Conservation (phyloP, 768 basidiomycete genomes). For the Trametes sanguinea region DNA sequence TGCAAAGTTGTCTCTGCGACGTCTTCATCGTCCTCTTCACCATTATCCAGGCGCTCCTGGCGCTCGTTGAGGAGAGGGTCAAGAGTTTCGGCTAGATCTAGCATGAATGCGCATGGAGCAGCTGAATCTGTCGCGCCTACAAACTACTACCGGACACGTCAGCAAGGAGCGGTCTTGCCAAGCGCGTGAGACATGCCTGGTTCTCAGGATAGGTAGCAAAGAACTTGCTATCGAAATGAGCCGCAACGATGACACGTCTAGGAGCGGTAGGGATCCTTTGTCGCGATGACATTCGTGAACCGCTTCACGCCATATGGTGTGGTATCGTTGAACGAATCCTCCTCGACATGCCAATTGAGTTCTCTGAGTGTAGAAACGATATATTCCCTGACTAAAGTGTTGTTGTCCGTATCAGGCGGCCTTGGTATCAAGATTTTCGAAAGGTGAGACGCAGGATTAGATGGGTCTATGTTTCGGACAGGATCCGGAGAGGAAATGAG, state of each 20-base stretch:
- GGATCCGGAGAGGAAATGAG: slow-evolving; percentile 64
- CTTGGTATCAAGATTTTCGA: slow-evolving; percentile 87
- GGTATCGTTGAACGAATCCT: slow-evolving; percentile 72
- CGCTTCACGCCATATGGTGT: slow-evolving; percentile 82
- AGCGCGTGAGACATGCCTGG: slow-evolving; percentile 52
- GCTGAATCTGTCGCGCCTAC: slow-evolving; percentile 98
- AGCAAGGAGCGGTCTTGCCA: neutral
- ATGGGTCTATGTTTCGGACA: slow-evolving; percentile 64
- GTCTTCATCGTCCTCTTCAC: slow-evolving; percentile 72
- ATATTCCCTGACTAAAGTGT: slow-evolving; percentile 79
- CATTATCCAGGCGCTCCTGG: slow-evolving; percentile 53
- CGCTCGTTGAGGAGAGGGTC: slow-evolving; percentile 70
- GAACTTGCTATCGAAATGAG: slow-evolving; percentile 94
- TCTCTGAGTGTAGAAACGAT: slow-evolving; percentile 70
- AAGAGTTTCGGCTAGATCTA: slow-evolving; percentile 86
- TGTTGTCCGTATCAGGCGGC: slow-evolving; percentile 72
- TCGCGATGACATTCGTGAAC: slow-evolving; percentile 93
- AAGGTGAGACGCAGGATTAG: slow-evolving; percentile 69
- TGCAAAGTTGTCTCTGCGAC: slow-evolving; percentile 84
- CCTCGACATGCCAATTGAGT: slow-evolving; percentile 86
- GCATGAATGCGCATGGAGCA: slow-evolving; percentile 90
- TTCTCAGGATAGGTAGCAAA: slow-evolving; percentile 70
- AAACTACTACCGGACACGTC: slow-evolving; percentile 56
- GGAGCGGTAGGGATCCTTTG: slow-evolving; percentile 89
- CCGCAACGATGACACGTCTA: slow-evolving; percentile 81